phyloP scores from a whole-genome alignment of 768 basidiomycete genomes.

The Coprinopsis strossmayeri region DNA sequence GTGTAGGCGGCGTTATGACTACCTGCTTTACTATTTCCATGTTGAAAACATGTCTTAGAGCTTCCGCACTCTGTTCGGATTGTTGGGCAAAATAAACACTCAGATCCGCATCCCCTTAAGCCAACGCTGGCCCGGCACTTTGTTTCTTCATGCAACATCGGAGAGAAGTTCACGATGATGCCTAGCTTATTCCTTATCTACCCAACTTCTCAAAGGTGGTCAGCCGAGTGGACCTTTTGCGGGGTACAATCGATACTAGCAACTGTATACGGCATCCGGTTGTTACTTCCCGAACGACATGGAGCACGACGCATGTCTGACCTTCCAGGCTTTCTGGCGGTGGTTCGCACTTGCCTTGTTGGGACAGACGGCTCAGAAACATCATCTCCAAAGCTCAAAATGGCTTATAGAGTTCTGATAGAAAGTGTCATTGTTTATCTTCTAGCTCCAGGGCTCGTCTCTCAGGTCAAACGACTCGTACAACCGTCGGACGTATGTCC shows the following conservation, averaged over 20 bases:
- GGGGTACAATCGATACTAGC: background rate
- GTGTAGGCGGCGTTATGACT: background rate
- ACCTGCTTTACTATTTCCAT: background rate
- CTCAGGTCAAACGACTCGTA: no score
- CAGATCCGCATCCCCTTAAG: background rate
- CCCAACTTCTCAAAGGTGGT: no score
- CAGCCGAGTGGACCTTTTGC: background rate
- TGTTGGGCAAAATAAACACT: constrained; percentile 2
- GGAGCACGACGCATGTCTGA: no score
- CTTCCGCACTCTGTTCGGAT: background rate
- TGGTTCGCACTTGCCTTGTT: background rate
- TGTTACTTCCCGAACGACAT: background rate
- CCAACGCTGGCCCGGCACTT: background rate
- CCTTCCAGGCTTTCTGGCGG: no score
- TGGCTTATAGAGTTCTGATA: no score
- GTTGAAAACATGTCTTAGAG: background rate
- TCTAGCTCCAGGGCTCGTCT: no score
- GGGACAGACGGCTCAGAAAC: background rate
- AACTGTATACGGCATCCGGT: background rate
- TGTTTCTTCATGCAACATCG: background rate
- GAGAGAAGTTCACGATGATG: background rate
- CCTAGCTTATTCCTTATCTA: background rate
- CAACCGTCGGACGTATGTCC: no score
- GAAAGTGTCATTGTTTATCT: no score
- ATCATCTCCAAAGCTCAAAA: background rate